These are phyloP conservation scores for Xylaria sp. DNA, from an alignment of 2,329 filamentous ascomycete genomes.

Conservation along the genomic window DNA sequence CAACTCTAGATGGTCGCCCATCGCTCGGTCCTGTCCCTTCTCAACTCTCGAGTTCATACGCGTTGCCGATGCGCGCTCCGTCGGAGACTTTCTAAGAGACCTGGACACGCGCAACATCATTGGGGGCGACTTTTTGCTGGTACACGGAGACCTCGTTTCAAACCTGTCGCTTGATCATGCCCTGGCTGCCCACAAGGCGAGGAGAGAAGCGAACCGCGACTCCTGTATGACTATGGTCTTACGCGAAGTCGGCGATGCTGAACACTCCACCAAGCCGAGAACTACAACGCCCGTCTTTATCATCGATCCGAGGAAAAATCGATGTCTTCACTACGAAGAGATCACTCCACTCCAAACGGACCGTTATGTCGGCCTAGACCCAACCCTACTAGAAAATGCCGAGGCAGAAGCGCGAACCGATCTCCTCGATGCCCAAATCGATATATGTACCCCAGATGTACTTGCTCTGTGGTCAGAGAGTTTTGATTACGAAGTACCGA, in stretches of 20 bases:
- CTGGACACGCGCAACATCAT: slow-evolving; percentile 86
- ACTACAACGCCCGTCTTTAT: slow-evolving; percentile 83
- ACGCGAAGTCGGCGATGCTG: slow-evolving; percentile 71
- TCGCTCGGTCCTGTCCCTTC: slow-evolving; percentile 68
- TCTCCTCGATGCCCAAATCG: slow-evolving; percentile 90
- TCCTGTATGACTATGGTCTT: slow-evolving; percentile 98
- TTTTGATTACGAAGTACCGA: slow-evolving; percentile 92
- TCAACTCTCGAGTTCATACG: slow-evolving; percentile 82
- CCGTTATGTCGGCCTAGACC: slow-evolving; percentile 74
- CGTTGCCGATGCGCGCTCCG: slow-evolving; percentile 79
- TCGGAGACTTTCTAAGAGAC: slow-evolving; percentile 94
- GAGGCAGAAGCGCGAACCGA: slow-evolving; percentile 87
- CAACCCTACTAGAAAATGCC: slow-evolving; percentile 72
- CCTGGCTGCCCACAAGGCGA: slow-evolving; percentile 77
- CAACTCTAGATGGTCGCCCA: slow-evolving; percentile 72
- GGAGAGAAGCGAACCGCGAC: slow-evolving; percentile 84
- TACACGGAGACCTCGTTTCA: slow-evolving; percentile 90
- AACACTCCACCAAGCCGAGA: slow-evolving; percentile 78
- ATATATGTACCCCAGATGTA: slow-evolving; percentile 96
- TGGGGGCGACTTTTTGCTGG: slow-evolving; percentile 86
- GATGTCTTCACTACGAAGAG: slow-evolving; percentile 94
- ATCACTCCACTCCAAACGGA: slow-evolving; percentile 72
- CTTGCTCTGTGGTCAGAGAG: slow-evolving; percentile 95
- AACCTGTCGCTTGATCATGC: slow-evolving; percentile 85
- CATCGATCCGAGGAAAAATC: slow-evolving; percentile 76